Conservation (phyloP, 2,329 filamentous ascomycete genomes). For the Pseudonectria buxi region DNA sequence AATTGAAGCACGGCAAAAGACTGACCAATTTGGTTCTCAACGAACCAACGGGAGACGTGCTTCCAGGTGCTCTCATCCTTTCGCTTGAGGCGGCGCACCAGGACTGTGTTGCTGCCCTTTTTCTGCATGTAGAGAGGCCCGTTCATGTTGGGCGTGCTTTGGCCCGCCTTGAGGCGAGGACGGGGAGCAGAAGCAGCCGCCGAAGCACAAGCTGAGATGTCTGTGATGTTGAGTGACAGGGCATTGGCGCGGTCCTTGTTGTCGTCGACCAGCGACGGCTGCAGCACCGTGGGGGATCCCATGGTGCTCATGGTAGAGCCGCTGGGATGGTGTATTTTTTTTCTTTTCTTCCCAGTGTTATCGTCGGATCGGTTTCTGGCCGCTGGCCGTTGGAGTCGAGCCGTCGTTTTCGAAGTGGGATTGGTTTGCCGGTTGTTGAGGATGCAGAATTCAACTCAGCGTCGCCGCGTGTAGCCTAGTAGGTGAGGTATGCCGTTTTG, state of each 20-base stretch:
- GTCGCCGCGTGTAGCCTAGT: too few relatives aligned
- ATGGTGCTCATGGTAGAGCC: conserved; percentile 18
- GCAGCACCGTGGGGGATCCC: conserved; percentile 7
- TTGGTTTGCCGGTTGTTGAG: too few relatives aligned
- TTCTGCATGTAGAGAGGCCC: conserved; percentile 53
- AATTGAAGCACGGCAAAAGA: conserved; percentile 6
- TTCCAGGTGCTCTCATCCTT: conserved; percentile 57
- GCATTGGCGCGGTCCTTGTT: conserved; percentile 17
- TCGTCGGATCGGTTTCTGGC: neutral
- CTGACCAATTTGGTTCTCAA: conserved; percentile 75
- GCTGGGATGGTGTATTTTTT: neutral
- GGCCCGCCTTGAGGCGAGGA: conserved; percentile 24
- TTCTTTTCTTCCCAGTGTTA: conserved; percentile 1
- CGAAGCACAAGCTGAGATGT: conserved; percentile 8
- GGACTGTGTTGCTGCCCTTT: conserved; percentile 43
- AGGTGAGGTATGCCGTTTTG: too few relatives aligned
- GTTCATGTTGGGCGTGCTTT: conserved; percentile 40
- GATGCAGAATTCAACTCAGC: too few relatives aligned
- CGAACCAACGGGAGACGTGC: conserved; percentile 60
- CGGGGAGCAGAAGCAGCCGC: conserved; percentile 15
- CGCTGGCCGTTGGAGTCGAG: too few relatives aligned
- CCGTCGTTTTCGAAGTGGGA: too few relatives aligned
- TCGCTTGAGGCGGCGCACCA: conserved; percentile 51
- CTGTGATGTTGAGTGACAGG: neutral
- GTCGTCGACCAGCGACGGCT: conserved; percentile 22